Evolutionary conservation across 73 alveolate species (phyloP), one percentile per base, ranked within the genome.

Genomic region (Paramecium caudatum): DNA sequence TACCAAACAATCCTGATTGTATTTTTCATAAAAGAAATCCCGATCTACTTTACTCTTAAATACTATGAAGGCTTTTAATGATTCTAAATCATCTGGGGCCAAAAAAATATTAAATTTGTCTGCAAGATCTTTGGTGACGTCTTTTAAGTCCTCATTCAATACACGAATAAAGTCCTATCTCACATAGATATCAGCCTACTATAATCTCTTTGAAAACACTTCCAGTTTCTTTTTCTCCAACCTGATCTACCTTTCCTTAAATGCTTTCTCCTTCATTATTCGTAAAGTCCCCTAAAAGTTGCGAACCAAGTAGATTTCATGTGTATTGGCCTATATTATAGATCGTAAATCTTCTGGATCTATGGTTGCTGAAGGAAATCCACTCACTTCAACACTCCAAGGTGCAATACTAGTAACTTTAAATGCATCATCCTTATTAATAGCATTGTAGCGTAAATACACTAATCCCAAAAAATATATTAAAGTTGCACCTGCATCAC

Each of bases 81-180:
- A 74, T 45, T 74, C 88, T 74, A 74, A 41, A 45, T 74, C 88
- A 74, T 74, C 88, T 27, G 88, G 70, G 21, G 88, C 88, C 43
- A 74, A 74, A 34, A 74, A 74, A 15, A 74, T 19, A 74, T 74
- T 74, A 25, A 74, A 74, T 43, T 74, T 74, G 5, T 74, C 70
- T 16, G 55, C 36, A 7, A 74, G 12, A 19, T 74, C 88, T 43
- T 74, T 41, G 4, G 65, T 43, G 15, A 41, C 19, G 21, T 41
- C 69, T 39, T 74, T 36, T 37, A 39, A 36, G 17, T 74, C 88
- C 16, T 74, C 65, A 27, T 13, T 15, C 47, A 74, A 43, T 0
- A 74, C 68, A 21, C 88, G 36, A 47, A 74, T 74, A 47, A 27
- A 74, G 46, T 74, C 88, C 43, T 74, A 17, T 37, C 88, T 36